phyloP scores from a whole-genome alignment of 345 rosid species.

The Eucalyptus cloeziana region DNA sequence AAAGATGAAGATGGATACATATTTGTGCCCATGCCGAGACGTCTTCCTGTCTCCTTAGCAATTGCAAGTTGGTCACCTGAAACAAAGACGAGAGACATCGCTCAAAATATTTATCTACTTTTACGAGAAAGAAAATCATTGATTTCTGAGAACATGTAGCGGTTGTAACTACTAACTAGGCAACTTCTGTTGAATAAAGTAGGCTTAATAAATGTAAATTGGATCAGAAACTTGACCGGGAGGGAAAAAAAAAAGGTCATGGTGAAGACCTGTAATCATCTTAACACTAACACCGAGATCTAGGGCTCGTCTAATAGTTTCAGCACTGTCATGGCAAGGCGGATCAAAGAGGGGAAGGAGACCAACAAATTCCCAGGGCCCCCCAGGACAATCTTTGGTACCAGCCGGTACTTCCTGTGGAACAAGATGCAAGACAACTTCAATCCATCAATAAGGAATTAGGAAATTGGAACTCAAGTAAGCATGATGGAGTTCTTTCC shows the following conservation, averaged over 20 bases:
- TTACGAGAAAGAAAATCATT: background rate
- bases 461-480: background rate
- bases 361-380: conserved; percentile 90
- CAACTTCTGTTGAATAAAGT: background rate
- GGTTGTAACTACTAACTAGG: background rate
- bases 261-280: conserved; percentile 56
- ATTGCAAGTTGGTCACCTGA: conserved; percentile 91
- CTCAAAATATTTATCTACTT: background rate
- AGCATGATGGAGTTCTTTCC: background rate
- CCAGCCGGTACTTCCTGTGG: conserved; percentile 48
- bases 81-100: background rate
- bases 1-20: conserved; percentile 92
- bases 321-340: conserved; percentile 71
- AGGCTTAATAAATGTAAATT: background rate
- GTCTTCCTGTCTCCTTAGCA: conserved; percentile 88
- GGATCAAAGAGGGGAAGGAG: conserved; percentile 75
- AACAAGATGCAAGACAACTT: background rate
- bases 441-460: background rate
- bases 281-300: conserved; percentile 68
- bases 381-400: conserved; percentile 60
- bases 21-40: conserved; percentile 97
- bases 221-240: background rate
- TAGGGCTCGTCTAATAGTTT: conserved; percentile 61
- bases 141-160: background rate
- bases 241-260: background rate